These are phyloP conservation scores for Podospora comata DNA, from an alignment of 495 filamentous ascomycete species.

Conservation along the genomic window DNA sequence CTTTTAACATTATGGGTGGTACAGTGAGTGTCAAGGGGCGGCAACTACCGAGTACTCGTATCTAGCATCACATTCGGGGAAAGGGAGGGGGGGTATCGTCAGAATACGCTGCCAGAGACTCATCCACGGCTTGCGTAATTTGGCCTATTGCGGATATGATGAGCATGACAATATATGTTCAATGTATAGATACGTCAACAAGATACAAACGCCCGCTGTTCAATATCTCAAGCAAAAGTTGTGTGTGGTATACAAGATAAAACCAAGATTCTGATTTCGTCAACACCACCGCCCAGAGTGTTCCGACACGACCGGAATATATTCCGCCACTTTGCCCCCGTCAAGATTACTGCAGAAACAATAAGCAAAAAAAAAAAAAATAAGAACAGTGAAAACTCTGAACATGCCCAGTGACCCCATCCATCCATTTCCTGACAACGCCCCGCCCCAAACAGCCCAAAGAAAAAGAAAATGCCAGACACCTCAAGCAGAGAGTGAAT, in stretches of 20 bases:
- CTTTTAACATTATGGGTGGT: background rate
- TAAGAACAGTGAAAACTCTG: background rate
- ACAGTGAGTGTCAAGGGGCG: background rate
- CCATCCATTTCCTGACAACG: background rate
- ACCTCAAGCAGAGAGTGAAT: no score
- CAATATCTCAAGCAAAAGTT: background rate
- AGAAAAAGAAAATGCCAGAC: no score
- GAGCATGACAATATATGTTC: background rate
- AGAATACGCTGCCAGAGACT: background rate
- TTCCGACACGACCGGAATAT: background rate
- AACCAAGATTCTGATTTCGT: background rate
- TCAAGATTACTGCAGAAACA: background rate
- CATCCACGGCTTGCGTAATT: background rate
- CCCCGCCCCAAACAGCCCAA: background rate
- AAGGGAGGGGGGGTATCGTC: background rate
- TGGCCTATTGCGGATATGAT: background rate
- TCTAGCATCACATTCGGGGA: background rate
- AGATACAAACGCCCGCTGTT: no score
- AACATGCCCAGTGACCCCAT: background rate
- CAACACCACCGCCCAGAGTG: background rate
- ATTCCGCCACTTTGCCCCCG: background rate
- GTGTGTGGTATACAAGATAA: background rate
- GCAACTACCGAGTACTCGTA: background rate
- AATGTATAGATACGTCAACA: no score
- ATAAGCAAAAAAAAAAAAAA: background rate